Percentiles rank a stretch among this genome's conserved stretches.
Evolutionary conservation across 163 green algal species (phyloP).

Genomic region (Volvox carteri): DNA sequence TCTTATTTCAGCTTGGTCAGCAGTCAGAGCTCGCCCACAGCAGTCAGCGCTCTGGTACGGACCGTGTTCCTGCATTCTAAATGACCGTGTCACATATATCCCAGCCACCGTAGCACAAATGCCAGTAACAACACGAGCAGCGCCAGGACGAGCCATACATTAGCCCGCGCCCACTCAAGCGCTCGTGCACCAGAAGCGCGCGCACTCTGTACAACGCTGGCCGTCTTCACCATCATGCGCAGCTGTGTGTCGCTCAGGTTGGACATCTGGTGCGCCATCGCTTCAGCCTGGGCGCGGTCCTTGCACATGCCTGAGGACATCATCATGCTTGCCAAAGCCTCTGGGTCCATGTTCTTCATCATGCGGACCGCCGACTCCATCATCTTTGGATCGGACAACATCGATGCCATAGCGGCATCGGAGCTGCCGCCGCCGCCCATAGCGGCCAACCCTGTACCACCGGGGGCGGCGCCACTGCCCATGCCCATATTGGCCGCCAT

Average conservation of each 20-base stretch:
- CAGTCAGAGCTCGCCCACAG: too few relatives aligned
- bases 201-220: slow-evolving; percentile 21
- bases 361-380: slow-evolving; percentile 64
- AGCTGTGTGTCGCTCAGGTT: slow-evolving; percentile 70
- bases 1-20: too few relatives aligned
- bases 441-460: background rate
- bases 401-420: slow-evolving; percentile 16
- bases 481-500: slow-evolving; percentile 56
- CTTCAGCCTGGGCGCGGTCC: slow-evolving; percentile 61
- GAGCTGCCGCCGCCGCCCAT: too few relatives aligned
- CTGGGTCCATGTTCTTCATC: slow-evolving; percentile 71
- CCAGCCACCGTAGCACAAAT: slow-evolving; percentile 68
- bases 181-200: background rate
- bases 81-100: slow-evolving; percentile 57
- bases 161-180: slow-evolving; percentile 52
- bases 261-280: slow-evolving; percentile 62
- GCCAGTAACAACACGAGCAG: slow-evolving; percentile 66
- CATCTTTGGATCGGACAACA: slow-evolving; percentile 61
- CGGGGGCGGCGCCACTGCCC: background rate
- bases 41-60: too few relatives aligned
- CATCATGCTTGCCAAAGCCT: slow-evolving; percentile 67
- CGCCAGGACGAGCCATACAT: slow-evolving; percentile 59
- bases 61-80: too few relatives aligned
- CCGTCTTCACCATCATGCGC: slow-evolving; percentile 61
- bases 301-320: slow-evolving; percentile 62